Conservation (phyloP, 2,329 filamentous ascomycete genomes). For the Clonostachys chloroleuca region DNA sequence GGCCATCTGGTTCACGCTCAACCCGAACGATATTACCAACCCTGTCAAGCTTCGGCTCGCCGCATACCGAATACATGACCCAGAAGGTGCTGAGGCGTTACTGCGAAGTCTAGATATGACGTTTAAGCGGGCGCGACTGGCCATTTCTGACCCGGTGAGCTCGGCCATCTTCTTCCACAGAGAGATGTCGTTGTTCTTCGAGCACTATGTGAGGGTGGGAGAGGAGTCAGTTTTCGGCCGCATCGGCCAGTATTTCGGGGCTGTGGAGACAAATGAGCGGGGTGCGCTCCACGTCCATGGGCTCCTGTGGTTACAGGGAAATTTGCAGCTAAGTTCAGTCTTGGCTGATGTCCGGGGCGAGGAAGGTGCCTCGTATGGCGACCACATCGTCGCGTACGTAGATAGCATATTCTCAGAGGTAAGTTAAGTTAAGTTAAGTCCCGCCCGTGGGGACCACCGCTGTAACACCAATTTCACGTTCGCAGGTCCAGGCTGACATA, state of each 20-base stretch:
- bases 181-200: neutral
- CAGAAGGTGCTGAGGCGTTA: neutral
- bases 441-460: too few relatives aligned
- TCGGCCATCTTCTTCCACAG: neutral
- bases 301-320: constrained; percentile 3
- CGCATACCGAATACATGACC: neutral
- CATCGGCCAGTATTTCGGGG: constrained; percentile 2
- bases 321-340: neutral
- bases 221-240: neutral
- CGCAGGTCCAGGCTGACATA: constrained; percentile 1
- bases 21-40: neutral
- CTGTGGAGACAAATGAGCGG: constrained; percentile 1
- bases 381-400: neutral
- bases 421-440: too few relatives aligned
- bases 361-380: neutral
- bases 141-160: neutral
- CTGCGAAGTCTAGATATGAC: neutral
- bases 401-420: neutral
- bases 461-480: neutral
- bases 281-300: constrained; percentile 3
- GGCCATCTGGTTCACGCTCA: neutral
- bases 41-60: neutral
- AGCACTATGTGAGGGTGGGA: neutral
- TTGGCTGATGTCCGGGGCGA: neutral
- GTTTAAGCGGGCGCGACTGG: neutral